Base-by-base conservation (phyloP, 2,329 filamentous ascomycete species). In the Cordyceps fumosorosea region DNA sequence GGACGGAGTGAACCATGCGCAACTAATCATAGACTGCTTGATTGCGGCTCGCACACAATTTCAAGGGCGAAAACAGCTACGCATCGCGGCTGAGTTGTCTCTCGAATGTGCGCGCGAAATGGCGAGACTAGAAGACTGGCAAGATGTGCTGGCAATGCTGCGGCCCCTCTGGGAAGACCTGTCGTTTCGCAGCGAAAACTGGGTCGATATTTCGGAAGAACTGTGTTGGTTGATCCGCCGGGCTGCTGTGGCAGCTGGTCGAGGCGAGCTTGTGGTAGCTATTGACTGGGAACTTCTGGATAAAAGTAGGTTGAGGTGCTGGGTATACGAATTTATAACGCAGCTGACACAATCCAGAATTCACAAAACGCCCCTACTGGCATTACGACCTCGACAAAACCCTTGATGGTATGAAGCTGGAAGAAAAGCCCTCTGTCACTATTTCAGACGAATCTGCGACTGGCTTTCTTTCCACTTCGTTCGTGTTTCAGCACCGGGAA, bases 261-360 rank as follows among this genome's bases (percentile, higher is more conserved):
- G 83, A 58, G 80, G 79, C 10, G 81, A 83, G 58, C 74, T 87
- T 34, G 77, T 88, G 10, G 73, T 89, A 42, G 78, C 84, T 32
- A 81, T 87, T 56, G 85, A 88, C 68, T 88, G 87, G 83, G 86
- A 89, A 68, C 75, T 89, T 51, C 76, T 88, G 70, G 79, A 84
- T 63, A 80, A 73, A 51, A 78, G 84, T 86, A 74, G 71, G 83
- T 77, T 22, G 22, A 42, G 18, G 45, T 51, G 14, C n/a, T 3
- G 22, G 3, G 18, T n/a, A 52, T 44, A 6, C 10, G n/a, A 60
- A 53, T 50, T 55, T 16, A 8, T 3, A 1, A 14, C 5, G 16
- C 6, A 11, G 11, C 45, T 60, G 18, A 60, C 37, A 10, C 6
- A 29, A 11, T 52, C 45, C 60, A 85, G 84, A 74, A 56, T 88